A percentile compares a stretch with the other conserved stretches of the same genome.
These are phyloP conservation scores for Populus pruinosa DNA, from an alignment of 345 rosid genomes.

Conservation along the genomic window DNA sequence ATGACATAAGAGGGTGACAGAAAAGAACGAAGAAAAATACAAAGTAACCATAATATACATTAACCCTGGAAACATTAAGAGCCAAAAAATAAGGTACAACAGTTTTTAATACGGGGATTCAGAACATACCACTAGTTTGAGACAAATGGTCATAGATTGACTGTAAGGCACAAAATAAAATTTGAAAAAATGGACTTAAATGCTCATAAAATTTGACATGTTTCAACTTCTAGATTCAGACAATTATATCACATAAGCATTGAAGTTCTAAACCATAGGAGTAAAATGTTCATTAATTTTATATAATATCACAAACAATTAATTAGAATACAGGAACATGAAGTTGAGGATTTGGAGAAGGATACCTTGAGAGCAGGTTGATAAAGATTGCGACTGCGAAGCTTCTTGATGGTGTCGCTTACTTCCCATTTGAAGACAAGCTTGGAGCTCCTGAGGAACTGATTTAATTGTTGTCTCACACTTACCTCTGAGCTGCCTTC, in stretches of 20 bases:
- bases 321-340: not conserved
- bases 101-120: not conserved
- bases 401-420: slow-evolving; percentile 78
- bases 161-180: not conserved
- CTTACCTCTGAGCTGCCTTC: slow-evolving; percentile 64
- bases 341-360: not conserved
- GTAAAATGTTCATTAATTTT: too few relatives aligned
- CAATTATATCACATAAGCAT: too few relatives aligned
- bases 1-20: not conserved
- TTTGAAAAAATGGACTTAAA: not conserved
- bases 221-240: not conserved
- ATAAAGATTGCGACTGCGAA: slow-evolving; percentile 66
- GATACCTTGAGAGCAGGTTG: slow-evolving; percentile 85
- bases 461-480: slow-evolving; percentile 68
- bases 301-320: not conserved
- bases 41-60: not conserved
- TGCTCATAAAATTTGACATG: not conserved
- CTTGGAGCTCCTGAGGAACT: slow-evolving; percentile 74
- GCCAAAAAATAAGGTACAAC: not conserved
- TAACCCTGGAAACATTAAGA: not conserved
- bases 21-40: not conserved
- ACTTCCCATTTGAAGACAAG: slow-evolving; percentile 97
- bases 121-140: not conserved
- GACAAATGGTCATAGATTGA: not conserved
- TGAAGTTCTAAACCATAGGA: too few relatives aligned